Conservation (phyloP, 164 flowering plant species). For the Vitis rupestris region DNA sequence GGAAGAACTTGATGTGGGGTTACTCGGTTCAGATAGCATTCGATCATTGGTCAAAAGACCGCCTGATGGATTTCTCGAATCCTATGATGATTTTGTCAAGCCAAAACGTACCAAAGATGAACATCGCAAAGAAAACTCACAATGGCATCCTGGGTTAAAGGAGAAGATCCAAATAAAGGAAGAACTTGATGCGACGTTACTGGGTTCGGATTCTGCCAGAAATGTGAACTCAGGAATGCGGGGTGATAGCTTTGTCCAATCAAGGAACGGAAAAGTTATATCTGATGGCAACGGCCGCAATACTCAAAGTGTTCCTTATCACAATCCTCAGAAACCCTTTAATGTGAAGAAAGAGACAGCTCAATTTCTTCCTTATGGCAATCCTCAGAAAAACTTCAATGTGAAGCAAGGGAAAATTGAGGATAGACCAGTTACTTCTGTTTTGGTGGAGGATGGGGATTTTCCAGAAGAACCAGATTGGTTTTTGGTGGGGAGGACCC, state of each 20-base stretch:
- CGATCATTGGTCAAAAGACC: not conserved
- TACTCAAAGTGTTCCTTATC: not conserved
- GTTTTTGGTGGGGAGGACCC: constrained; percentile 63
- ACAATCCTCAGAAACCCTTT: constrained; percentile 5
- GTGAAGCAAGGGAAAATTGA: constrained; percentile 12
- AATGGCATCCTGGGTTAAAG: not conserved
- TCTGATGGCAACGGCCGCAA: no score
- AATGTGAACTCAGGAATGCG: not conserved
- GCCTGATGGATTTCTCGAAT: not conserved
- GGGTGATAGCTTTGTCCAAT: not conserved
- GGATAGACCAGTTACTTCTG: constrained; percentile 14
- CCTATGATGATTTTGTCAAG: not conserved
- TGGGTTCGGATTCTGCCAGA: not conserved
- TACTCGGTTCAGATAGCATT: not conserved
- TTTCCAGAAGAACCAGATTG: constrained; percentile 67
- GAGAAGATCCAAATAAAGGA: constrained; percentile 8
- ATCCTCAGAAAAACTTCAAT: no score
- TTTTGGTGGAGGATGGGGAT: constrained; percentile 56
- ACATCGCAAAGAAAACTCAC: not conserved
- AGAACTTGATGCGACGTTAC: constrained; percentile 13
- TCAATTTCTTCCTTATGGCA: not conserved
- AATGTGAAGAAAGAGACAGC: not conserved
- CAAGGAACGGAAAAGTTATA: not conserved
- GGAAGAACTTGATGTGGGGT: constrained; percentile 4
- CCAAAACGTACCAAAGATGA: not conserved